Evolutionary conservation across 2,329 filamentous ascomycete genomes (phyloP).

Genomic region (Neonectria ditissima): DNA sequence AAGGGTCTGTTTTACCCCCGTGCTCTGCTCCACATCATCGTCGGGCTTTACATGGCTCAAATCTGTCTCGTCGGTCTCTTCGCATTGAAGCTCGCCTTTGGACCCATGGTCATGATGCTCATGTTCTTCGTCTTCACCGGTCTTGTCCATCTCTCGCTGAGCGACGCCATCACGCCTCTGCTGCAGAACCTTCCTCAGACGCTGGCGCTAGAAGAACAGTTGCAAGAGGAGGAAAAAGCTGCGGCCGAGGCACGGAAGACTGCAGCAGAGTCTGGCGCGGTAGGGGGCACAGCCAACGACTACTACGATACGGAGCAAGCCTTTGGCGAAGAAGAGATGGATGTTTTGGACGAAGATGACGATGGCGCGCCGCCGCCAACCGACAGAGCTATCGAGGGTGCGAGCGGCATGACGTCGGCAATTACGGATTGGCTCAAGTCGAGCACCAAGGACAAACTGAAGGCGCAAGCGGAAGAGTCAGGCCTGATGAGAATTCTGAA

Average conservation of each 20-base stretch:
- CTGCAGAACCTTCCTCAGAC: conserved; percentile 84
- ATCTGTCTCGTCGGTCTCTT: conserved; percentile 89
- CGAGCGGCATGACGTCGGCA: conserved; percentile 49
- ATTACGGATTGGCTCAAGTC: conserved; percentile 50
- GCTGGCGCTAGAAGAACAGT: conserved; percentile 67
- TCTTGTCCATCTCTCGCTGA: conserved; percentile 80
- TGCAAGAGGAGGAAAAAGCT: conserved; percentile 59
- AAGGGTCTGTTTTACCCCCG: conserved; percentile 89
- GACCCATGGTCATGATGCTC: conserved; percentile 81
- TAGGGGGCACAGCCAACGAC: conserved; percentile 44
- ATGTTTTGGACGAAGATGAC: conserved; percentile 44
- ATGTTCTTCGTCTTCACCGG: conserved; percentile 79
- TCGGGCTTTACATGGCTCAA: conserved; percentile 85
- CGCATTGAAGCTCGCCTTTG: conserved; percentile 73
- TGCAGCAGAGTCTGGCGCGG: conserved; percentile 39
- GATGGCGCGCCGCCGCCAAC: conserved; percentile 39
- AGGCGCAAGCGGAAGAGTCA: conserved; percentile 39
- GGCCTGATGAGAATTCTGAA: conserved; percentile 45
- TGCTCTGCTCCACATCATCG: conserved; percentile 87
- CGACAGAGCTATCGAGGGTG: conserved; percentile 54
- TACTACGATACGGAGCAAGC: conserved; percentile 52
- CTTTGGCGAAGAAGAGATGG: conserved; percentile 51
- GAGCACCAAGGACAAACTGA: conserved; percentile 53
- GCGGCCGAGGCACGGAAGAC: conserved; percentile 52
- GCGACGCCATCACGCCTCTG: conserved; percentile 79